Percentiles rank a stretch among this genome's conserved stretches.
Conservation (phyloP, 495 filamentous ascomycete genomes). For the Penicillium soppii region DNA sequence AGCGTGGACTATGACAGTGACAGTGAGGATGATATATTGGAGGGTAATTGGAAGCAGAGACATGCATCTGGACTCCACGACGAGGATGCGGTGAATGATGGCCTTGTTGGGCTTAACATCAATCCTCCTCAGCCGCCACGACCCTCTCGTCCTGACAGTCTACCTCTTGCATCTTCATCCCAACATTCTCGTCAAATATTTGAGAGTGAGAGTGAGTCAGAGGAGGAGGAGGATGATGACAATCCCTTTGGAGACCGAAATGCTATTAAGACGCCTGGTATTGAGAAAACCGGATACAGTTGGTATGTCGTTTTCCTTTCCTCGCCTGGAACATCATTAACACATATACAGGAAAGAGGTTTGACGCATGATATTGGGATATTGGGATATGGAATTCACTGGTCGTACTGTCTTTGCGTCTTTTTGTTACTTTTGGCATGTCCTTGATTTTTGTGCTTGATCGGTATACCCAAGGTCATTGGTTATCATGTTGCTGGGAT, state of each 20-base stretch:
- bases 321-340: background rate
- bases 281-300: constrained; percentile 53
- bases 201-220: constrained; percentile 43
- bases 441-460: constrained; percentile 2
- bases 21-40: constrained; percentile 62
- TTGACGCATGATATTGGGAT: constrained; percentile 1
- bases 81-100: constrained; percentile 32
- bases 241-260: constrained; percentile 80
- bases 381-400: background rate
- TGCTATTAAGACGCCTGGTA: constrained; percentile 60
- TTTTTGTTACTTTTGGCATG: constrained; percentile 4
- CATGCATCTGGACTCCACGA: constrained; percentile 17
- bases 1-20: constrained; percentile 97
- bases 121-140: constrained; percentile 45
- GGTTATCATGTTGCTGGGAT: constrained; percentile 3
- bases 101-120: constrained; percentile 41
- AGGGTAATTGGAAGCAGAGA: constrained; percentile 34
- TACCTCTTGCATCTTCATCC: constrained; percentile 29
- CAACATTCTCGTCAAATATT: constrained; percentile 24
- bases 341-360: constrained; percentile 22
- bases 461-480: constrained; percentile 10
- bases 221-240: constrained; percentile 63
- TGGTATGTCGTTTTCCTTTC: constrained; percentile 39
- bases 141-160: constrained; percentile 31
- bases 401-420: background rate